A percentile compares a stretch with the other conserved stretches of the same genome.
Conservation (phyloP, 176 grass and related monocot species). For the Secale cereale region DNA sequence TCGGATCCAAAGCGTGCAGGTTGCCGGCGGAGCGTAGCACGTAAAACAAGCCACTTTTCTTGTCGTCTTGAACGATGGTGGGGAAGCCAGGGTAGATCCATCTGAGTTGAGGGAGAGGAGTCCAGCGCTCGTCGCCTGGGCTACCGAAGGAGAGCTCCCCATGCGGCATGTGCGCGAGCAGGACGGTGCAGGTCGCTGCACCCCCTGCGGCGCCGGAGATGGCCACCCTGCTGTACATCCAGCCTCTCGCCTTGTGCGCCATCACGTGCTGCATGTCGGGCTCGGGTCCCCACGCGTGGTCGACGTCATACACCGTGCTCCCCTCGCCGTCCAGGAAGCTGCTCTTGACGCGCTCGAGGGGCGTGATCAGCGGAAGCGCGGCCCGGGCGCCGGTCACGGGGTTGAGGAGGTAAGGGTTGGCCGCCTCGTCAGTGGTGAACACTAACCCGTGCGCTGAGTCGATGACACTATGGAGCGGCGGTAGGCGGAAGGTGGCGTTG, state of each 20-base stretch:
- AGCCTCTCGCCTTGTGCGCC: background rate
- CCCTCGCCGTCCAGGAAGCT: background rate
- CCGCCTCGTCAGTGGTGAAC: background rate
- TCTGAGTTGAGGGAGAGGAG: background rate
- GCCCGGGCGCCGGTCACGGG: constrained; percentile 8
- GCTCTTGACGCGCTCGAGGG: background rate
- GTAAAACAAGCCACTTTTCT: background rate
- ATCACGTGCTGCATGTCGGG: background rate
- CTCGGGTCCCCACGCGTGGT: background rate
- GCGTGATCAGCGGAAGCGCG: constrained; percentile 3
- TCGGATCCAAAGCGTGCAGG: background rate
- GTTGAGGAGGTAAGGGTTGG: constrained; percentile 28
- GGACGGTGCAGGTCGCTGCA: background rate
- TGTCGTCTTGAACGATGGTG: background rate
- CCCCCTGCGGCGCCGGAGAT: background rate
- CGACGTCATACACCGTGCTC: background rate
- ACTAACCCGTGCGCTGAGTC: constrained; percentile 20
- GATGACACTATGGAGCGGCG: background rate
- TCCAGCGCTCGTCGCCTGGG: constrained; percentile 2
- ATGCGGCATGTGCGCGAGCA: background rate
- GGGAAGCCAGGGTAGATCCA: background rate
- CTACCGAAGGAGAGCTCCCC: background rate
- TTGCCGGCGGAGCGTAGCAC: background rate
- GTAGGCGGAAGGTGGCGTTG: background rate
- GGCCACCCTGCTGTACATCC: background rate